phyloP scores from a whole-genome alignment of 2,329 filamentous ascomycete species.

The Aotearoamyces nothofagi region DNA sequence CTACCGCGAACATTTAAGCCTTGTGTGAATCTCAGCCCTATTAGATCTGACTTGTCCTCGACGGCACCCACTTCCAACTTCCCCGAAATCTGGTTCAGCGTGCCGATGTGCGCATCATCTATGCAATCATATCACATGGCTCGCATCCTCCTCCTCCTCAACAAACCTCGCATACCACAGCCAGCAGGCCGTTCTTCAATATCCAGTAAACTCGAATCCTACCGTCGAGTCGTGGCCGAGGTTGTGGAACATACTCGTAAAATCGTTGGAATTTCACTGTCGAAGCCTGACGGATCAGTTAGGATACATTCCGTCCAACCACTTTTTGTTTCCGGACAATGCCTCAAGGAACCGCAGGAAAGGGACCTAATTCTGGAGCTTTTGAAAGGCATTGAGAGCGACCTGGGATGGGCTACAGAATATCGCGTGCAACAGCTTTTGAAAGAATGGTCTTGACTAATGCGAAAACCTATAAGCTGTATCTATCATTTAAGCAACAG shows the following conservation, averaged over 20 bases:
- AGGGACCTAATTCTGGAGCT: conserved; percentile 37
- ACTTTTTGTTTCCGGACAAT: conserved; percentile 46
- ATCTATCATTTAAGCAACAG: too few relatives aligned
- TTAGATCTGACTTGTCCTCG: conserved; percentile 8
- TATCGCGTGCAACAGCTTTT: conserved; percentile 40
- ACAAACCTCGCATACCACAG: conserved; percentile 40
- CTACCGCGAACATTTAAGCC: conserved; percentile 44
- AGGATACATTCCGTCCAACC: conserved; percentile 43
- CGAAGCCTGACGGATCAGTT: conserved; percentile 36
- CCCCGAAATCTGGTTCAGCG: conserved; percentile 45
- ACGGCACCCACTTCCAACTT: conserved; percentile 23
- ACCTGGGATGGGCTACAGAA: conserved; percentile 47
- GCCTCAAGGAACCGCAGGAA: conserved; percentile 36
- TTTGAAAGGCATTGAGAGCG: conserved; percentile 41
- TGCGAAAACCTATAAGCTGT: too few relatives aligned
- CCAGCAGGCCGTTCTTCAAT: conserved; percentile 34
- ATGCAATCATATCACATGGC: conserved; percentile 54
- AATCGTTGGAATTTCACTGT: conserved; percentile 43
- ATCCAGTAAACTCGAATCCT: conserved; percentile 36
- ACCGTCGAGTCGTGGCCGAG: conserved; percentile 38
- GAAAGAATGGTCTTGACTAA: conserved; percentile 26
- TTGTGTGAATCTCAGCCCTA: conserved; percentile 30
- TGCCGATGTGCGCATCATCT: conserved; percentile 47
- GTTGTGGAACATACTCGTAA: conserved; percentile 41
- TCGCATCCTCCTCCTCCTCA: conserved; percentile 42